These are phyloP conservation scores for Dissoconium aciculare DNA, from an alignment of 2,329 filamentous ascomycete genomes.

Conservation along the genomic window DNA sequence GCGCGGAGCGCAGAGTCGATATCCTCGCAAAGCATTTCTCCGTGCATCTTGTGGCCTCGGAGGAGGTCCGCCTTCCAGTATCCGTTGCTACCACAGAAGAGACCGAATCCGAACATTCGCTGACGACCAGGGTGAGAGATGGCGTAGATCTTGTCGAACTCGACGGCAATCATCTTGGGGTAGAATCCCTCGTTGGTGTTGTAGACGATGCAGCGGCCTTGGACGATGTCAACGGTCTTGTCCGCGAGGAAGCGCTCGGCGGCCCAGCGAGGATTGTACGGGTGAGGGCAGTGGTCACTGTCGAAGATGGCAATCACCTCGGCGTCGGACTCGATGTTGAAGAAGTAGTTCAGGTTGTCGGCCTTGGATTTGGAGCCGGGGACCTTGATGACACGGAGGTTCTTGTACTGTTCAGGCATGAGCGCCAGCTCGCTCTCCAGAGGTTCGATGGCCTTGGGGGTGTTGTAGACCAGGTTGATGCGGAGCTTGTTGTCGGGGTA, in stretches of 20 bases:
- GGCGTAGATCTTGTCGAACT: conserved; percentile 39
- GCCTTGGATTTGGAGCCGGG: conserved; percentile 36
- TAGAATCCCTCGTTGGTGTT: conserved; percentile 32
- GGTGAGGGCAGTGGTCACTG: conserved; percentile 37
- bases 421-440: conserved; percentile 30
- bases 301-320: conserved; percentile 37
- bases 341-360: conserved; percentile 37
- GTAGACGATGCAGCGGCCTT: conserved; percentile 36
- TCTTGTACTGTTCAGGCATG: conserved; percentile 25
- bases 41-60: conserved; percentile 35
- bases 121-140: conserved; percentile 36
- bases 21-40: conserved; percentile 36
- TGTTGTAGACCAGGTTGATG: conserved; percentile 37
- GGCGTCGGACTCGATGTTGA: conserved; percentile 30
- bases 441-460: conserved; percentile 32
- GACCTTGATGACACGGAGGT: conserved; percentile 34
- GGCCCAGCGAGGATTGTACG: conserved; percentile 35
- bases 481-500: conserved; percentile 34
- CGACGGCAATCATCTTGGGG: conserved; percentile 34
- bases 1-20: conserved; percentile 36
- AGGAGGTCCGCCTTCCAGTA: conserved; percentile 34
- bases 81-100: conserved; percentile 37
- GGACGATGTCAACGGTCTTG: conserved; percentile 32
- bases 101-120: conserved; percentile 34
- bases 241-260: conserved; percentile 33